Percentiles rank a stretch among this genome's conserved stretches.
Evolutionary conservation across 2,329 filamentous ascomycete genomes (phyloP).

Genomic region (Aspergillus ochraceus): DNA sequence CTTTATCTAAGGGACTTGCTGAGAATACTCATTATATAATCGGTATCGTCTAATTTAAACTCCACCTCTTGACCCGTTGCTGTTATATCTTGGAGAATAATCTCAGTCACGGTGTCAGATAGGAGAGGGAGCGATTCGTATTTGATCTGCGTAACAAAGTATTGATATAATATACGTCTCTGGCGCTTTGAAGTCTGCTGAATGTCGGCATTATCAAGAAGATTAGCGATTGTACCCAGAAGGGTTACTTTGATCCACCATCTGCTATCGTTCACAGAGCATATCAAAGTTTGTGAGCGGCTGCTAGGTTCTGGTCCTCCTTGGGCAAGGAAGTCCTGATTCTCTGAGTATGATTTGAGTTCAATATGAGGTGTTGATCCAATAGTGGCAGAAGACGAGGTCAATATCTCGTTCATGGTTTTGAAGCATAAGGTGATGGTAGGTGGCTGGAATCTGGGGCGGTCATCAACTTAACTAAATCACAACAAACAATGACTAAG

Average conservation of each 20-base stretch:
- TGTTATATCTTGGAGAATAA: constrained; percentile 14
- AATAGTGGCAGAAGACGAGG: too few relatives aligned
- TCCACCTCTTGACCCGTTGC: not conserved
- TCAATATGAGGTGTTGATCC: not conserved
- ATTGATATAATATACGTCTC: constrained; percentile 17
- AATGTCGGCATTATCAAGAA: constrained; percentile 3
- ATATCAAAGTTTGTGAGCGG: constrained; percentile 12
- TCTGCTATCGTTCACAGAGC: constrained; percentile 11
- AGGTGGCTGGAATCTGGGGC: too few relatives aligned
- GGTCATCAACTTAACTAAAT: too few relatives aligned
- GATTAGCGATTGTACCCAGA: constrained; percentile 6
- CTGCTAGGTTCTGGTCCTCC: constrained; percentile 5
- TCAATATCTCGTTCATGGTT: too few relatives aligned
- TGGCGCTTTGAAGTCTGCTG: constrained; percentile 13
- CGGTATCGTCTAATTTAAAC: too few relatives aligned
- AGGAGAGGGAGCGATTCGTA: constrained; percentile 17
- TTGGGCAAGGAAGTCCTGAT: constrained; percentile 9
- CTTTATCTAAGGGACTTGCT: too few relatives aligned
- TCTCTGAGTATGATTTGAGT: constrained; percentile 11
- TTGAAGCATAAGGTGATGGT: too few relatives aligned
- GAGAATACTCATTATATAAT: too few relatives aligned
- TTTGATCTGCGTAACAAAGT: constrained; percentile 16
- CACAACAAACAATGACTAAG: too few relatives aligned
- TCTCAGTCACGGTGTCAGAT: constrained; percentile 20
- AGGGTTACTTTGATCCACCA: constrained; percentile 24